Evolutionary conservation across 192 early-diverging fungal species (phyloP).

Genomic region (Phlyctochytrium planicorne): DNA sequence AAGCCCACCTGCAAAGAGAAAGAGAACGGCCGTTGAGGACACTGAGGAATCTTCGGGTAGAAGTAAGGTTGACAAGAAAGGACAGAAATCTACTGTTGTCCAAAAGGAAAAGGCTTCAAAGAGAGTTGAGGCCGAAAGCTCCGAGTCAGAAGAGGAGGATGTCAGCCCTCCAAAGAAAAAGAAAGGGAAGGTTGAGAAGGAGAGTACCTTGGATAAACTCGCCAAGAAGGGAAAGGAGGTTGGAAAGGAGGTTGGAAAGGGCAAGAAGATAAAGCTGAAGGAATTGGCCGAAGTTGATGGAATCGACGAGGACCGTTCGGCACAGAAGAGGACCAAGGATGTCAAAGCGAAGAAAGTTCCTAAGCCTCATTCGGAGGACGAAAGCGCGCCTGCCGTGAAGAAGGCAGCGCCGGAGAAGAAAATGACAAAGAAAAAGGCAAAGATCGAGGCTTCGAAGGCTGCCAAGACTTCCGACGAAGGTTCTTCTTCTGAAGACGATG

Average conservation of each 20-base stretch:
- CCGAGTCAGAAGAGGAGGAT: background rate
- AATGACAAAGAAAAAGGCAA: too few species aligned
- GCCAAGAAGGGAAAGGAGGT: background rate
- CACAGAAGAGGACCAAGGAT: background rate
- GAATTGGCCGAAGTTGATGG: background rate
- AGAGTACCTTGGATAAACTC: background rate
- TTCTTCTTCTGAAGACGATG: too few species aligned
- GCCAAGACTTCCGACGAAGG: too few species aligned
- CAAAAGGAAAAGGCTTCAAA: background rate
- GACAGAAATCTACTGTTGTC: too few species aligned
- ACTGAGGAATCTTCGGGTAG: too few species aligned
- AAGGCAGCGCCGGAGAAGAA: too few species aligned
- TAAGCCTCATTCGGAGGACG: background rate
- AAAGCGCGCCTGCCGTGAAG: too few species aligned
- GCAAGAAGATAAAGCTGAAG: background rate
- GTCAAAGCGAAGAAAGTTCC: background rate
- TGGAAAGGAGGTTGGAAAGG: background rate
- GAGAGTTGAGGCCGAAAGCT: background rate
- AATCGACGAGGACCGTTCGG: background rate
- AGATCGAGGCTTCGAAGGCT: too few species aligned
- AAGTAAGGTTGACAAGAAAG: too few species aligned
- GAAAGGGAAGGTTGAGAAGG: background rate
- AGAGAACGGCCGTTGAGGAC: too few species aligned
- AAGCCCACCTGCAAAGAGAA: too few species aligned
- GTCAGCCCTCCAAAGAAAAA: background rate